Percentiles rank a stretch among this genome's conserved stretches.
Evolutionary conservation across 2,329 filamentous ascomycete species (phyloP).

Genomic region (Plenodomus tracheiphilus): DNA sequence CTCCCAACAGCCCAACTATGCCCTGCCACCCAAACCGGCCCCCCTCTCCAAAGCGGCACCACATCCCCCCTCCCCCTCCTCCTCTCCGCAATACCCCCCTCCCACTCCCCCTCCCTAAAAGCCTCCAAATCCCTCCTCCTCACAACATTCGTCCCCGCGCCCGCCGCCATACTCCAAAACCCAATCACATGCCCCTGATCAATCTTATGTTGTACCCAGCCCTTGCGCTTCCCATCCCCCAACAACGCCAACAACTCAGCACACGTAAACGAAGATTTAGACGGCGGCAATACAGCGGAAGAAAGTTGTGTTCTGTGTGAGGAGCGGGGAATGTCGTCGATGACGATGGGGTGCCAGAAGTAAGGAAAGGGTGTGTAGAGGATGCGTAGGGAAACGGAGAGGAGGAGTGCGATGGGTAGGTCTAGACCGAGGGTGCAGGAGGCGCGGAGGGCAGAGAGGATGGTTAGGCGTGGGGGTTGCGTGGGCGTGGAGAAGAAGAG

Average conservation of each 20-base stretch:
- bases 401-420: conserved; percentile 21
- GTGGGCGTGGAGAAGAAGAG: conserved; percentile 28
- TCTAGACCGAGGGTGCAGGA: conserved; percentile 22
- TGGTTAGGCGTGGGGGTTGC: conserved; percentile 20
- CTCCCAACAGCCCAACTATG: conserved; percentile 27
- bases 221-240: conserved; percentile 6
- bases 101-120: conserved; percentile 29
- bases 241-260: conserved; percentile 17
- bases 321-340: conserved; percentile 19
- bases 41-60: conserved; percentile 27
- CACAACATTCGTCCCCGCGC: conserved; percentile 18
- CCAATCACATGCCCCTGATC: conserved; percentile 25
- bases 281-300: conserved; percentile 6
- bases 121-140: conserved; percentile 22
- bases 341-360: conserved; percentile 17
- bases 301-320: conserved; percentile 21
- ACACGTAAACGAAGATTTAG: conserved; percentile 20
- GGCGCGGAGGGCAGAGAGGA: conserved; percentile 21
- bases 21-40: conserved; percentile 20
- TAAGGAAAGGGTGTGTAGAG: conserved; percentile 22
- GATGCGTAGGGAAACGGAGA: conserved; percentile 22
- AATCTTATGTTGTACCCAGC: conserved; percentile 18
- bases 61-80: conserved; percentile 17
- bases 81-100: conserved; percentile 13
- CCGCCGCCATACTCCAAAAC: conserved; percentile 27